Percentiles rank a stretch among this genome's conserved stretches.
Evolutionary conservation across 768 basidiomycete genomes (phyloP).

Genomic region (Mycena rosella): DNA sequence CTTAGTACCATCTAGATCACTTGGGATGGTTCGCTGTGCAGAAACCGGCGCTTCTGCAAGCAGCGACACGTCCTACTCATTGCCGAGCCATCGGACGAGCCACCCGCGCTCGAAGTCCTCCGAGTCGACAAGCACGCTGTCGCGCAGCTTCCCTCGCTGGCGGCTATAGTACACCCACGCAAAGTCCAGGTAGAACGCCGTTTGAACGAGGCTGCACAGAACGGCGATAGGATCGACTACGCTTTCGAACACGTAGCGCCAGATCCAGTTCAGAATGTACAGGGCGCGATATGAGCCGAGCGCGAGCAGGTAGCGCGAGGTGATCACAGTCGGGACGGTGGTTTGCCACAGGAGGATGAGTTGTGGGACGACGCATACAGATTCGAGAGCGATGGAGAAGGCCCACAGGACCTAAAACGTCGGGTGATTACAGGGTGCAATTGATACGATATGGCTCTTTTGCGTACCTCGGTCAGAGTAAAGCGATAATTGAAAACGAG

Average conservation of each 20-base stretch:
- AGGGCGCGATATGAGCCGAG: constrained; percentile 81
- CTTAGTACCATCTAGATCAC: too few species aligned
- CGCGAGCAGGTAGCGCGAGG: constrained; percentile 86
- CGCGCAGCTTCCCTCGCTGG: constrained; percentile 25
- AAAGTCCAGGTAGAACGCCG: constrained; percentile 84
- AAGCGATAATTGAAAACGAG: constrained; percentile 77
- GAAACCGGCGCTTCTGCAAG: too few species aligned
- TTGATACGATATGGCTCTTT: constrained; percentile 53
- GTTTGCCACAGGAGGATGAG: constrained; percentile 87
- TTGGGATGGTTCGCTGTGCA: too few species aligned
- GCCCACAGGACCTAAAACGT: constrained; percentile 74
- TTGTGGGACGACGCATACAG: constrained; percentile 84
- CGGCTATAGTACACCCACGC: constrained; percentile 74
- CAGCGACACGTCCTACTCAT: constrained; percentile 1
- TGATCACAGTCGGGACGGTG: constrained; percentile 87
- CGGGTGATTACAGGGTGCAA: neutral
- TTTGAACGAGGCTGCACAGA: constrained; percentile 81
- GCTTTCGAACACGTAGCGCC: constrained; percentile 60
- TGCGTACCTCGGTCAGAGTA: constrained; percentile 6
- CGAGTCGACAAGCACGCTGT: constrained; percentile 21
- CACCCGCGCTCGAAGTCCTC: constrained; percentile 26
- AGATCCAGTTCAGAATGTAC: constrained; percentile 91
- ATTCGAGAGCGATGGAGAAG: constrained; percentile 87
- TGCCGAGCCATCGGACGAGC: constrained; percentile 16
- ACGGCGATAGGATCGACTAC: constrained; percentile 83